Evolutionary conservation across 176 grass and related monocot species (phyloP).

Genomic region (Zoysia japonica): DNA sequence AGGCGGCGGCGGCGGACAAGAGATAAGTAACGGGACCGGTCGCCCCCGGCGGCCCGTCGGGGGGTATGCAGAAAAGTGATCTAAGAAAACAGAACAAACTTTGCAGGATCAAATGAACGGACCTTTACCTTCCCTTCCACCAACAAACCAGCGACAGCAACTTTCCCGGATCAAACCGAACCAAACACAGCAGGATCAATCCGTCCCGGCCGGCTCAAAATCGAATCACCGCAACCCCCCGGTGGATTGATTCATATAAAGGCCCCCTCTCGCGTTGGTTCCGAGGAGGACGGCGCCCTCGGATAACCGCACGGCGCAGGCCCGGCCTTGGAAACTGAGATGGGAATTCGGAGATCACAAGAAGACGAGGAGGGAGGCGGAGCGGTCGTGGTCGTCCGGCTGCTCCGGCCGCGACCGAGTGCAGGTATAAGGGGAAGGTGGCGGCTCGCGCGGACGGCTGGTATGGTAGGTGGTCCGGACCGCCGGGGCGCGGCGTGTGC

Average conservation of each 20-base stretch:
- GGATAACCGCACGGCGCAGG: slow-evolving; percentile 24
- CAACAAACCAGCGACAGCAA: slow-evolving; percentile 11
- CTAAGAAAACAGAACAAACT: neutral
- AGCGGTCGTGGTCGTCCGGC: slow-evolving; percentile 19
- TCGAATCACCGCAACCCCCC: neutral
- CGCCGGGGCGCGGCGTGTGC: neutral
- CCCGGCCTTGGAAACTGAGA: slow-evolving; percentile 43
- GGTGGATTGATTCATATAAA: neutral
- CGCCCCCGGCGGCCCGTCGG: neutral
- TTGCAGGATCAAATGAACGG: slow-evolving; percentile 34
- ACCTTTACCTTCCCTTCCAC: slow-evolving; percentile 44
- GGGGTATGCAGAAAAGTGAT: neutral
- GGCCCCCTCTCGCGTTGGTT: slow-evolving; percentile 12
- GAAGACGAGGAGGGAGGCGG: neutral
- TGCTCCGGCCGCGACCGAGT: slow-evolving; percentile 10
- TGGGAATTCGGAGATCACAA: slow-evolving; percentile 48
- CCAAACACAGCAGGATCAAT: slow-evolving; percentile 7
- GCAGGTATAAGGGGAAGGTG: slow-evolving; percentile 37
- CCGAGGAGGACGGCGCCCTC: slow-evolving; percentile 5
- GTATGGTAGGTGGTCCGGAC: slow-evolving; percentile 3
- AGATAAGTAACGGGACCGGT: neutral
- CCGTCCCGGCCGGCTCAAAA: neutral
- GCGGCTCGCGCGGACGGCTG: slow-evolving; percentile 8
- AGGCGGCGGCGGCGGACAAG: neutral
- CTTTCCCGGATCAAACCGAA: slow-evolving; percentile 1